Conservation (phyloP, 352 stramenopile genomes). For the Globisporangium cylindrosporum region DNA sequence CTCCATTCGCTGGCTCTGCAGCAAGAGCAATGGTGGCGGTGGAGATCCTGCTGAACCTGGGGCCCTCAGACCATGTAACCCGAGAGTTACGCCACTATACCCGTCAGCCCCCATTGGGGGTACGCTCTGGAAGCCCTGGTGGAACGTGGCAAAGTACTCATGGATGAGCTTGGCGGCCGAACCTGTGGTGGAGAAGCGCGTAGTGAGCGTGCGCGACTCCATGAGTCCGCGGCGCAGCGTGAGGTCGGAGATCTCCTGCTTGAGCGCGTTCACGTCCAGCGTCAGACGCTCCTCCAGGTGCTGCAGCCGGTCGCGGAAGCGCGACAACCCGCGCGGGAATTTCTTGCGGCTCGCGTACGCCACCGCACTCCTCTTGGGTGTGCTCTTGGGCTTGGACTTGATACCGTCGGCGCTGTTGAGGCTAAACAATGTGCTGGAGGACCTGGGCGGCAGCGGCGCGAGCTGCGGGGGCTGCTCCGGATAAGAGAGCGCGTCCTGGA, state of each 20-base stretch:
- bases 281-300: constrained; percentile 21
- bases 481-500: constrained; percentile 14
- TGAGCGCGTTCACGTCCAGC: constrained; percentile 27
- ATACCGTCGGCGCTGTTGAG: too few relatives aligned
- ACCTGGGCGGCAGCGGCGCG: background rate
- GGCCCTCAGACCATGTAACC: background rate
- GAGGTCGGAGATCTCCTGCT: constrained; percentile 28
- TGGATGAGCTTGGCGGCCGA: constrained; percentile 14
- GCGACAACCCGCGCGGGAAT: constrained; percentile 11
- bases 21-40: background rate
- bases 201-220: constrained; percentile 10
- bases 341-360: constrained; percentile 13
- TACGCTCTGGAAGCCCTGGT: constrained; percentile 16
- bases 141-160: constrained; percentile 28
- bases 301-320: constrained; percentile 27
- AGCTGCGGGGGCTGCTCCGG: constrained; percentile 9
- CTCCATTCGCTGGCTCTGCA: constrained; percentile 9
- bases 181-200: constrained; percentile 6
- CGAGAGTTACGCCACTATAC: background rate
- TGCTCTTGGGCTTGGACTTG: background rate
- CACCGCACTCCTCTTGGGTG: background rate
- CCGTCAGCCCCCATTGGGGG: background rate
- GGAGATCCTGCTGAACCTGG: background rate
- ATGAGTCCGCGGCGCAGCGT: constrained; percentile 16
- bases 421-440: background rate